Evolutionary conservation across 1,284 basidiomycete species (phyloP).

Genomic region (Sphaerobolus stellatus): DNA sequence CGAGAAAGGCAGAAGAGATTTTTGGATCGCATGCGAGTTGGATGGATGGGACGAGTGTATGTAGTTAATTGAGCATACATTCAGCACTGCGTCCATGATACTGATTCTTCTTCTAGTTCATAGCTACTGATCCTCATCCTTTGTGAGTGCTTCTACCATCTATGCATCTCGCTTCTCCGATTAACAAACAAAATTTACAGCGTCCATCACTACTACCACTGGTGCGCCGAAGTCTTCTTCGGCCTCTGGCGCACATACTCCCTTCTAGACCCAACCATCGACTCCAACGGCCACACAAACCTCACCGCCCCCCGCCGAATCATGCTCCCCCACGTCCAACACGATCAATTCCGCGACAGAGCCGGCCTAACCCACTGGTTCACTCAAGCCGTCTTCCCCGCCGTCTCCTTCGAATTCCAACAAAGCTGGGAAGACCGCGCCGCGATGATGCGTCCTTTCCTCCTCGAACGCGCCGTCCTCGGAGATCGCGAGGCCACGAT

Average conservation of each 20-base stretch:
- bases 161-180: conserved; percentile 8
- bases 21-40: conserved; percentile 65
- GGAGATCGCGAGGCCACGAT: conserved; percentile 83
- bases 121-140: conserved; percentile 81
- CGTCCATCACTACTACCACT: conserved; percentile 80
- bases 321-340: conserved; percentile 71
- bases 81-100: neutral
- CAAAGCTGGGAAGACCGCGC: conserved; percentile 73
- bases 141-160: conserved; percentile 59
- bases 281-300: conserved; percentile 58
- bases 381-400: conserved; percentile 72
- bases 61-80: conserved; percentile 25
- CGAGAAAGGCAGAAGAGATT: conserved; percentile 61
- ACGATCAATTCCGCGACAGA: conserved; percentile 84
- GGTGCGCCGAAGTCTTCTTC: conserved; percentile 85
- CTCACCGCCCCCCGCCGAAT: conserved; percentile 74
- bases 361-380: conserved; percentile 82
- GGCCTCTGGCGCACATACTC: conserved; percentile 88
- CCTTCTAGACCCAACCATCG: conserved; percentile 70
- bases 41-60: conserved; percentile 67
- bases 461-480: conserved; percentile 82
- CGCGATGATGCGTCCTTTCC: conserved; percentile 63
- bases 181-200: conserved; percentile 34
- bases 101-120: conserved; percentile 45
- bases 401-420: conserved; percentile 62